Evolutionary conservation across 2,329 filamentous ascomycete genomes (phyloP), one percentile per base, ranked within the genome.

Genomic region (Aspergillus transmontanensis): DNA sequence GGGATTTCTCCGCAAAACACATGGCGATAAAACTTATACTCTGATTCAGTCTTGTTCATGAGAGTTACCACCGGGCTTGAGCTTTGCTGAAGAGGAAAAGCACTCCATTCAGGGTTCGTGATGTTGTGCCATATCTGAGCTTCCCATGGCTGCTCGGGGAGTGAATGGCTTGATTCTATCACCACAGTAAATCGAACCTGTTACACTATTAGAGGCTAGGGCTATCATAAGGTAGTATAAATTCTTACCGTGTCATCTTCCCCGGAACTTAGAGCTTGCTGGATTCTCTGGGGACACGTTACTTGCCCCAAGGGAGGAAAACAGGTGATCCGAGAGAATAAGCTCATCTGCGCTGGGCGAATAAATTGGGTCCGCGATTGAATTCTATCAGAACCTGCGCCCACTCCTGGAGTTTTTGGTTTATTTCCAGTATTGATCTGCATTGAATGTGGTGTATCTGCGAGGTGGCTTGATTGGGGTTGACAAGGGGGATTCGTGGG

Each of bases 271-370:
- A 61, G 60, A 9, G 57, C 71, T 21, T 78, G 71, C 61, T 78
- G 75, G 21, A 75, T 69, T 45, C 78, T 72, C 30, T 81, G 76
- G 23, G 91, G 72, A 56, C 86, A 83, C 1, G 92, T 93, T 28
- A 91, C 85, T 73, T 94, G 91, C 2, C 89, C 92, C 58, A 97
- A 78, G 1, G 92, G 87, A 14, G 94, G 94, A 71, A 88, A 89
- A 64, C 83, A 87, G 6, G 83, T 84, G 16, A 90, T 76, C 65
- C 83, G 81, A 26, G 85, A 83, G 72, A 84, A 85, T 76, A 85
- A 72, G 70, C 76, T 78, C 78, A 80, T 83, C 64, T 82, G 78
- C 1, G 74, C 76, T 14, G 77, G 72, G 14, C 75, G 70, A 48
- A 50, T 58, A 19, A 58, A 66, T 46, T 55, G 50, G 14, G 48